A percentile compares a stretch with the other conserved stretches of the same genome.
phyloP scores from a whole-genome alignment of 1,284 basidiomycete species.

The Ustilago lituana region DNA sequence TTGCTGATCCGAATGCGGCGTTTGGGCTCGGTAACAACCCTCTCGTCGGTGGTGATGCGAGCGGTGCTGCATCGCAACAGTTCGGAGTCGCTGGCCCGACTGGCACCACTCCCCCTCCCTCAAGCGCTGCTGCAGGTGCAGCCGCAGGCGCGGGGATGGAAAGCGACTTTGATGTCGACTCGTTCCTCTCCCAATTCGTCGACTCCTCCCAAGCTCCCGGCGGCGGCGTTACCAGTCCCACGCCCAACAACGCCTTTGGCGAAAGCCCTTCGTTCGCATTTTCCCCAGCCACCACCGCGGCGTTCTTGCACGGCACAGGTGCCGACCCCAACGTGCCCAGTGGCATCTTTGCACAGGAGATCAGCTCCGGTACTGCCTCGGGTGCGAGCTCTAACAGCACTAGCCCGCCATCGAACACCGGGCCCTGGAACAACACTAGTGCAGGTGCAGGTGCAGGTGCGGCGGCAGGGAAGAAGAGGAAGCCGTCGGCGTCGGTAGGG shows the following conservation, averaged over 20 bases:
- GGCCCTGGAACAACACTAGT: background rate
- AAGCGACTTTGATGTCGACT: constrained; percentile 60
- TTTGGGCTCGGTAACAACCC: too few relatives aligned
- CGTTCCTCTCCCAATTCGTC: constrained; percentile 59
- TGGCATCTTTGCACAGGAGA: constrained; percentile 21
- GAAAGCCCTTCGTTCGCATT: constrained; percentile 41
- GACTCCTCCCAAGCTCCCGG: constrained; percentile 46
- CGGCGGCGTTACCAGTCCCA: constrained; percentile 34
- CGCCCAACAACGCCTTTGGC: constrained; percentile 10
- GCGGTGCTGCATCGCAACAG: background rate
- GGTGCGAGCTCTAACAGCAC: constrained; percentile 4
- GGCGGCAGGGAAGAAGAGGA: constrained; percentile 39
- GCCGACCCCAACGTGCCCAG: constrained; percentile 1
- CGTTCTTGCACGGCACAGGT: constrained; percentile 29
- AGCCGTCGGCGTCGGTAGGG: constrained; percentile 16
- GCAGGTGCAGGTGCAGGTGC: background rate
- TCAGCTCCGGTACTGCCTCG: constrained; percentile 1
- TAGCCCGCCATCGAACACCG: background rate
- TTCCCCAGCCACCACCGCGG: constrained; percentile 40
- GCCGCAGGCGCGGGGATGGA: constrained; percentile 10
- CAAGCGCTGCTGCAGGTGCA: background rate
- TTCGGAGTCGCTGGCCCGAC: constrained; percentile 3
- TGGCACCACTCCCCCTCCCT: constrained; percentile 21
- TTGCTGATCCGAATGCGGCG: too few relatives aligned
- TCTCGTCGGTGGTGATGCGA: background rate